These are phyloP conservation scores for Mycena kentingensis DNA, from an alignment of 768 basidiomycete species.

Conservation along the genomic window DNA sequence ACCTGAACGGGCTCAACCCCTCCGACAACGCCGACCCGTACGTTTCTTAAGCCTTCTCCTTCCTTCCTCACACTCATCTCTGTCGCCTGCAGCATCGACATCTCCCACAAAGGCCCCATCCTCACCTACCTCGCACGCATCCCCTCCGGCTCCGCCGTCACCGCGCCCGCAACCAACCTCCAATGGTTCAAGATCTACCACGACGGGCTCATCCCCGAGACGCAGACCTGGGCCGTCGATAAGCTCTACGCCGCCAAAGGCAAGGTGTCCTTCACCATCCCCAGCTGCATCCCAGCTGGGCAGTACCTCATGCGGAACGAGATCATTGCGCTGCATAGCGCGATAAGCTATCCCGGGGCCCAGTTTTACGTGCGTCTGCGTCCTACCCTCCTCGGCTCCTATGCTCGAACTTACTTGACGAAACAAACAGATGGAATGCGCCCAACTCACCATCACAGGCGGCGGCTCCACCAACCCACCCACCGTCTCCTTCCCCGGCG, in stretches of 20 bases:
- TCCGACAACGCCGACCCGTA: slow-evolving; percentile 42
- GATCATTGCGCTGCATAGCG: slow-evolving; percentile 51
- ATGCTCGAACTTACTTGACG: not conserved
- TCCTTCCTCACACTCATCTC: slow-evolving; percentile 19
- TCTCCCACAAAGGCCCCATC: slow-evolving; percentile 55
- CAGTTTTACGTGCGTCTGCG: slow-evolving; percentile 51
- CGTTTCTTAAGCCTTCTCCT: slow-evolving; percentile 34
- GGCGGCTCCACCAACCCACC: slow-evolving; percentile 44
- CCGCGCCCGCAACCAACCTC: no score
- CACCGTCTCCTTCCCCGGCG: slow-evolving; percentile 51
- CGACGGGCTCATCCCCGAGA: slow-evolving; percentile 33
- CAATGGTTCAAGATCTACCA: slow-evolving; percentile 50
- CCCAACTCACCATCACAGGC: slow-evolving; percentile 47
- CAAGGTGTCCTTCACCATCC: slow-evolving; percentile 38
- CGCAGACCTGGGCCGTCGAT: slow-evolving; percentile 41
- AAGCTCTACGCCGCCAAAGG: slow-evolving; percentile 43
- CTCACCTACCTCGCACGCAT: slow-evolving; percentile 51
- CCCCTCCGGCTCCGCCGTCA: slow-evolving; percentile 37
- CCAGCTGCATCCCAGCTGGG: slow-evolving; percentile 18
- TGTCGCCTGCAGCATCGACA: slow-evolving; percentile 37
- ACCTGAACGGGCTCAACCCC: slow-evolving; percentile 26
- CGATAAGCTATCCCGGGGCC: slow-evolving; percentile 53
- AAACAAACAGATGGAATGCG: slow-evolving; percentile 46
- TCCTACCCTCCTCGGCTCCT: not conserved
- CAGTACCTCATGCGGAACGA: slow-evolving; percentile 47